These are phyloP conservation scores for Penicillium brasilianum DNA, from an alignment of 2,329 filamentous ascomycete species.

Conservation along the genomic window DNA sequence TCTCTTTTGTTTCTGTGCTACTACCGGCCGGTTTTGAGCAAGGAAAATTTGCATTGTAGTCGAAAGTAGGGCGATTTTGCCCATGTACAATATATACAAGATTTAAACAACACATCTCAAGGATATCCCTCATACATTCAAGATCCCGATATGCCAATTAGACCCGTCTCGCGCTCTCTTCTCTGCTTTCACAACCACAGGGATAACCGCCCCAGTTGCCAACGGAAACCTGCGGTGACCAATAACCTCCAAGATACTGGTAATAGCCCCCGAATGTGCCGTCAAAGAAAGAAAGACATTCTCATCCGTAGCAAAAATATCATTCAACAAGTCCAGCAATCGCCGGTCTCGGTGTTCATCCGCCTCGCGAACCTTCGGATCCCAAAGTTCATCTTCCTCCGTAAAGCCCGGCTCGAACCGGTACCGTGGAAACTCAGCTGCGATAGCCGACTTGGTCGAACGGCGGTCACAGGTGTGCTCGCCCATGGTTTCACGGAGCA, in stretches of 20 bases:
- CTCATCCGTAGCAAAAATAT: conserved; percentile 57
- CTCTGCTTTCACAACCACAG: conserved; percentile 55
- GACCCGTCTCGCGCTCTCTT: conserved; percentile 28
- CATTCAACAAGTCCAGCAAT: conserved; percentile 54
- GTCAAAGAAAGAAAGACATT: conserved; percentile 60
- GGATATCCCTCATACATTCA: conserved; percentile 8
- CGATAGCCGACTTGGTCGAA: conserved; percentile 55
- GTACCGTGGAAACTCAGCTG: conserved; percentile 55
- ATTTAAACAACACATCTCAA: conserved; percentile 17
- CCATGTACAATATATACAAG: conserved; percentile 31
- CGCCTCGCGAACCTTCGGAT: conserved; percentile 55
- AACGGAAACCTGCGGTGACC: conserved; percentile 55
- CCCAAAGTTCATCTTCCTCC: conserved; percentile 62
- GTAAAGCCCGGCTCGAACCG: conserved; percentile 59
- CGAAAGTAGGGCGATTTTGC: conserved; percentile 15
- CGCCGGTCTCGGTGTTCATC: conserved; percentile 55
- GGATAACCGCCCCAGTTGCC: conserved; percentile 57
- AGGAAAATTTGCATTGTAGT: conserved; percentile 19
- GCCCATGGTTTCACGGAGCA: conserved; percentile 63
- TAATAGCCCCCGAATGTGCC: conserved; percentile 64
- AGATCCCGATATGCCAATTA: background rate
- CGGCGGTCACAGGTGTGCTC: conserved; percentile 67
- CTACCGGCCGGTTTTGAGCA: conserved; percentile 1
- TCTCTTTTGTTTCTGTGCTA: conserved; percentile 11
- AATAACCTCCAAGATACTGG: conserved; percentile 54